Conservation (phyloP, 1,139 yeast species). For the Ogataea hybrid region DNA sequence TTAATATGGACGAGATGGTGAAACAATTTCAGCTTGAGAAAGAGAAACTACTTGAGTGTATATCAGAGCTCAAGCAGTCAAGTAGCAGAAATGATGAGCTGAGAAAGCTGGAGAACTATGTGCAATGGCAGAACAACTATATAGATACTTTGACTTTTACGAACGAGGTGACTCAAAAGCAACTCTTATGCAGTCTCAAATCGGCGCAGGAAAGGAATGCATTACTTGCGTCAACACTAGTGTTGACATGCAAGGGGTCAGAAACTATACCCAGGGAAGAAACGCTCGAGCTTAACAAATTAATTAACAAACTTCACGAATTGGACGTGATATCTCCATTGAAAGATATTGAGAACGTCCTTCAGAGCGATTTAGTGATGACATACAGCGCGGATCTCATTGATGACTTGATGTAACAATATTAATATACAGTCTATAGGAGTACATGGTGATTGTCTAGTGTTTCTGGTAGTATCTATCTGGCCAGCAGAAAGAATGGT, state of each 20-base stretch:
- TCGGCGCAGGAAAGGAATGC: slow-evolving; percentile 10
- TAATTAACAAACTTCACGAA: slow-evolving; percentile 7
- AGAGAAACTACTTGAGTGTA: slow-evolving; percentile 16
- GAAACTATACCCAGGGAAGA: slow-evolving; percentile 1
- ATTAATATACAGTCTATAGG: slow-evolving; percentile 8
- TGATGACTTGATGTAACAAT: background rate
- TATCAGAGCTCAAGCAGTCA: slow-evolving; percentile 14
- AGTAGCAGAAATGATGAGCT: slow-evolving; percentile 7
- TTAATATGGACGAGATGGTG: slow-evolving; percentile 19
- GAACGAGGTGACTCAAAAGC: slow-evolving; percentile 11
- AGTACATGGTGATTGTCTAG: slow-evolving; percentile 4
- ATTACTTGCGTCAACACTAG: slow-evolving; percentile 6
- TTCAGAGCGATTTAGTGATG: slow-evolving; percentile 6
- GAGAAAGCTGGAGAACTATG: slow-evolving; percentile 22
- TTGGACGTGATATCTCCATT: slow-evolving; percentile 7
- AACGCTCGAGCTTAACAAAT: slow-evolving; percentile 1
- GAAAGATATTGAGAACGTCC: slow-evolving; percentile 4
- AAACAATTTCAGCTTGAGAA: slow-evolving; percentile 22
- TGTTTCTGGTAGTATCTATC: background rate
- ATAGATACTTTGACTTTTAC: slow-evolving; percentile 21
- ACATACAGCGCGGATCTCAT: slow-evolving; percentile 3
- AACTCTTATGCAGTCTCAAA: slow-evolving; percentile 5
- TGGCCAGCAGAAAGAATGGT: slow-evolving; percentile 1
- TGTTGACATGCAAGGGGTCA: background rate
- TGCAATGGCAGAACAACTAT: slow-evolving; percentile 25